These are phyloP conservation scores for Orbilia blumenaviensis DNA, from an alignment of 2,329 filamentous ascomycete species.

Conservation along the genomic window DNA sequence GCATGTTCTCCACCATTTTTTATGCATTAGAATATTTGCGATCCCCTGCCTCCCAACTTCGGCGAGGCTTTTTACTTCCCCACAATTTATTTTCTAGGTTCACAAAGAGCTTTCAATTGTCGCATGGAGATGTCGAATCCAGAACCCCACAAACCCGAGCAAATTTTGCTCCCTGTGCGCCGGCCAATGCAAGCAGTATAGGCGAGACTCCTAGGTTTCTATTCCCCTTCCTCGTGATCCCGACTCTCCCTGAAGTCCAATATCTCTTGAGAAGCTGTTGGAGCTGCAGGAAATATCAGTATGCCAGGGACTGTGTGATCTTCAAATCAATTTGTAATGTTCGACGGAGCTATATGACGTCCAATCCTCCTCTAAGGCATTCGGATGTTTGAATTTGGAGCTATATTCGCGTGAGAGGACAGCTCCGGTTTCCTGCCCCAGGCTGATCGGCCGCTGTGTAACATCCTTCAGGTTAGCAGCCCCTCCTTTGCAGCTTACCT, in stretches of 20 bases:
- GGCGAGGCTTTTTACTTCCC: constrained; percentile 8
- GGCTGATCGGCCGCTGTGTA: constrained; percentile 26
- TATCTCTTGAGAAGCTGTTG: constrained; percentile 4
- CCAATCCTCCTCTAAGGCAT: neutral
- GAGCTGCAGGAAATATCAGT: neutral
- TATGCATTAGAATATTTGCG: neutral
- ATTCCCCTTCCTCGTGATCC: neutral
- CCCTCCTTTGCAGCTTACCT: constrained; percentile 7
- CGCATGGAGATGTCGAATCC: constrained; percentile 31
- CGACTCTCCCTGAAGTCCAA: neutral
- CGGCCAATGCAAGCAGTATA: neutral
- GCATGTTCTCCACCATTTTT: neutral
- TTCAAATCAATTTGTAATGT: neutral
- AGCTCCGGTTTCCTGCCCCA: neutral
- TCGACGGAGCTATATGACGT: neutral
- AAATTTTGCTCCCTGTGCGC: neutral
- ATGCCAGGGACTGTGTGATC: constrained; percentile 1
- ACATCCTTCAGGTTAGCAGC: constrained; percentile 28
- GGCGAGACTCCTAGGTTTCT: constrained; percentile 15
- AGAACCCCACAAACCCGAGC: constrained; percentile 6
- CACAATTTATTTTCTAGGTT: constrained; percentile 13
- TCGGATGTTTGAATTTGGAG: neutral
- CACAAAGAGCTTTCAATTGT: neutral
- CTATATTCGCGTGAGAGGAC: constrained; percentile 16
- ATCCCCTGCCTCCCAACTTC: constrained; percentile 9